phyloP scores from a whole-genome alignment of 2,329 filamentous ascomycete species.

The Phoma sp. region DNA sequence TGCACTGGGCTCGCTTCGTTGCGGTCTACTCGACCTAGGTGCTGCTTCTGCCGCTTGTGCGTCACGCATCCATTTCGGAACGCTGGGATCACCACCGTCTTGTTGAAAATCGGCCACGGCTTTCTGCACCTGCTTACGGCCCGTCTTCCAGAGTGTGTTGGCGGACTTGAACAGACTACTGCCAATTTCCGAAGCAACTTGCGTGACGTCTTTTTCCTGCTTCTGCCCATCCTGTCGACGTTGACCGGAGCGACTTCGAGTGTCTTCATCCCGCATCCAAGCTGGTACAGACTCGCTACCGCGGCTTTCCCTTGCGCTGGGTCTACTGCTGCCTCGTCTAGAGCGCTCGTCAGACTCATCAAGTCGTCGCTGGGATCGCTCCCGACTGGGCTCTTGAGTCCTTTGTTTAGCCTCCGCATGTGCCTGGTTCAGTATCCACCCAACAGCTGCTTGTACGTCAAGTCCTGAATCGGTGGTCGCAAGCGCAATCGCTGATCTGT shows the following conservation, averaged over 20 bases:
- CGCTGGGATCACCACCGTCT: conserved; percentile 73
- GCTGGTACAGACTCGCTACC: conserved; percentile 56
- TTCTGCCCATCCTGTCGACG: conserved; percentile 60
- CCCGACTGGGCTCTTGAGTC: conserved; percentile 49
- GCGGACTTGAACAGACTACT: conserved; percentile 89
- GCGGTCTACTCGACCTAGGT: conserved; percentile 28
- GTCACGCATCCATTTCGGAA: conserved; percentile 96
- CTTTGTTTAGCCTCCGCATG: conserved; percentile 83
- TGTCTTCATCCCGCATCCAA: conserved; percentile 68
- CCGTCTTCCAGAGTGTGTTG: conserved; percentile 92
- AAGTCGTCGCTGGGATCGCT: conserved; percentile 32
- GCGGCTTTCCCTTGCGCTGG: conserved; percentile 40
- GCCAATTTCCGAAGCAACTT: conserved; percentile 82
- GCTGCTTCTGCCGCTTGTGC: conserved; percentile 53
- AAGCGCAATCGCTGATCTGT: conserved; percentile 81
- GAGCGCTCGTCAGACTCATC: conserved; percentile 36
- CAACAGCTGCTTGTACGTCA: conserved; percentile 85
- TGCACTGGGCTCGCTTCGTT: conserved; percentile 33
- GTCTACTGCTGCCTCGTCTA: conserved; percentile 31
- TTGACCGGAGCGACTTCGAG: conserved; percentile 56
- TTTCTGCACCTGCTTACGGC: conserved; percentile 90
- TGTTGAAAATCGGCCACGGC: conserved; percentile 84
- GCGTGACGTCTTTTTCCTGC: conserved; percentile 75
- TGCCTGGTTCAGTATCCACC: conserved; percentile 89
- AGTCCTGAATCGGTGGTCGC: conserved; percentile 78